Evolutionary conservation across 345 rosid species (phyloP).

Genomic region (Hibiscus syriacus): DNA sequence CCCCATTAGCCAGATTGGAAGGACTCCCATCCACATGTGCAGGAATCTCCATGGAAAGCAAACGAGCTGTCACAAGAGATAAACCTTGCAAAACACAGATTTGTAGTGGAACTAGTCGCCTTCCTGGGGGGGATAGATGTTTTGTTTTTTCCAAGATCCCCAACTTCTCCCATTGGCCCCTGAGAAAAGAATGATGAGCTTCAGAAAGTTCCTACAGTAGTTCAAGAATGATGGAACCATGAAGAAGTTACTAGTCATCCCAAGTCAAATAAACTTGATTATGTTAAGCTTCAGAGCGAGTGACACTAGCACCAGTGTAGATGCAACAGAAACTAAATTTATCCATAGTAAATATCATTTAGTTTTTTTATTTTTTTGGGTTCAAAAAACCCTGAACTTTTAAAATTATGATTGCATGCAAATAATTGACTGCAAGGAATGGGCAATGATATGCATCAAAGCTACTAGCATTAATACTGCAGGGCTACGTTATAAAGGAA

Average conservation of each 20-base stretch:
- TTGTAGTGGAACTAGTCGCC: slow-evolving; percentile 87
- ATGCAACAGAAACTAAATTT: not conserved
- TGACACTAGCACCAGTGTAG: not conserved
- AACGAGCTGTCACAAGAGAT: slow-evolving; percentile 84
- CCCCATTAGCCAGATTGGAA: slow-evolving; percentile 31
- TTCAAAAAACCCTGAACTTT: not conserved
- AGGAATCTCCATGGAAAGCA: slow-evolving; percentile 98
- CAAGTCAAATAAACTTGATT: not conserved
- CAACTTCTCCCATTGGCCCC: slow-evolving; percentile 58
- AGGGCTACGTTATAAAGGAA: not conserved
- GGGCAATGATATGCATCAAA: not conserved
- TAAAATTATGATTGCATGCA: not conserved
- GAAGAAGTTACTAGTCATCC: not conserved
- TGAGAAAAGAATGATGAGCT: slow-evolving; percentile 26
- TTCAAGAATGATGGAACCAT: not conserved
- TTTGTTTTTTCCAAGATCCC: slow-evolving; percentile 37
- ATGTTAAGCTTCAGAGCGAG: not conserved
- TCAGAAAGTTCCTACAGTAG: not conserved
- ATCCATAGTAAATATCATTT: not conserved
- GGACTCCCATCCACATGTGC: slow-evolving; percentile 70
- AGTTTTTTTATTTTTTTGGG: not conserved
- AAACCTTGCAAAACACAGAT: slow-evolving; percentile 85
- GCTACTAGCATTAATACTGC: not conserved
- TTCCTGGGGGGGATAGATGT: slow-evolving; percentile 64
- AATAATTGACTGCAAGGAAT: not conserved